Conservation (phyloP, 345 rosid genomes). For the Melastoma malabathricum region DNA sequence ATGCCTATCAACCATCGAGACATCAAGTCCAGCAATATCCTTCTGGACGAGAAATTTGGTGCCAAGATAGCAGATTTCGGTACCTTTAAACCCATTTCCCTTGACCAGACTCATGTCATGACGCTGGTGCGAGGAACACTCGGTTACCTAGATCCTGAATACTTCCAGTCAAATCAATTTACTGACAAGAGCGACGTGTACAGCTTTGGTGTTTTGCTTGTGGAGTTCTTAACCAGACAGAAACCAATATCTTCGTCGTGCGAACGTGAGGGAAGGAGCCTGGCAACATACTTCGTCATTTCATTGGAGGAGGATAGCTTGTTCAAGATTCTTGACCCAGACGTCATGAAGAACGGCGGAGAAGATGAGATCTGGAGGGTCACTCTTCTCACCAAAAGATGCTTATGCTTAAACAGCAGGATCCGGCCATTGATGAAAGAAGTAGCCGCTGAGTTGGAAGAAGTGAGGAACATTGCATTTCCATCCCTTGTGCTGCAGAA, state of each 20-base stretch:
- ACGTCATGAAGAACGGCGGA: neutral
- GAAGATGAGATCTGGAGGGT: neutral
- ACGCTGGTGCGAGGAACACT: constrained; percentile 12
- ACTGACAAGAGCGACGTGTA: constrained; percentile 6
- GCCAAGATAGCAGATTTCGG: constrained; percentile 14
- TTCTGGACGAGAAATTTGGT: constrained; percentile 8
- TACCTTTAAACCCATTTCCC: constrained; percentile 7
- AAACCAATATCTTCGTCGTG: constrained; percentile 5
- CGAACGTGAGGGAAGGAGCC: neutral
- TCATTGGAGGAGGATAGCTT: constrained; percentile 9
- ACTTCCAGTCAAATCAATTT: constrained; percentile 11
- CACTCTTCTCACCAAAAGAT: constrained; percentile 7
- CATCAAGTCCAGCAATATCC: constrained; percentile 9
- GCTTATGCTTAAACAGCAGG: constrained; percentile 8
- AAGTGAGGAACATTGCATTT: no score
- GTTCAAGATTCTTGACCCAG: constrained; percentile 2
- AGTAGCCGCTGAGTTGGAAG: constrained; percentile 3
- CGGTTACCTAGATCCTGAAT: constrained; percentile 13
- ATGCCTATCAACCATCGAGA: constrained; percentile 7
- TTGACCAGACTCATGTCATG: constrained; percentile 11
- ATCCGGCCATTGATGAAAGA: constrained; percentile 14
- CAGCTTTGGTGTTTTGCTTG: constrained; percentile 15
- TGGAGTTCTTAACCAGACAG: constrained; percentile 6
- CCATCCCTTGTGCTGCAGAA: no score
- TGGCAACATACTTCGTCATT: constrained; percentile 1